A percentile compares a stretch with the other conserved stretches of the same genome.
phyloP scores from a whole-genome alignment of 192 early-diverging fungal species.

The Coemansia asiatica region DNA sequence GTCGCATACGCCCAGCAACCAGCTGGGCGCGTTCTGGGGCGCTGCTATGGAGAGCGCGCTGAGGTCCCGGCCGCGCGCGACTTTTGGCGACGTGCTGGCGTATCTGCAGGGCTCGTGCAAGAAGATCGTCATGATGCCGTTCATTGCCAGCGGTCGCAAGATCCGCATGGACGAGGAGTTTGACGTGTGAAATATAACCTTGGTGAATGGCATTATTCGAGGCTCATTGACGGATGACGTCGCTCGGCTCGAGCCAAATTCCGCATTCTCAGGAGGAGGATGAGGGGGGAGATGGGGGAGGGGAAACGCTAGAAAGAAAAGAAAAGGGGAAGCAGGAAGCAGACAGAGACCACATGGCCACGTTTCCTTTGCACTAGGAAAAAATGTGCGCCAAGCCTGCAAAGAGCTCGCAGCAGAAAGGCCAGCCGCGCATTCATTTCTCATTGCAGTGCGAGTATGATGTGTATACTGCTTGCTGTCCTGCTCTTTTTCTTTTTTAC shows the following conservation, averaged over 20 bases:
- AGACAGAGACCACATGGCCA: not conserved
- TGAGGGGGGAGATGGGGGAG: not conserved
- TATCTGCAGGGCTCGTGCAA: conserved; percentile 30
- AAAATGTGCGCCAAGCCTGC: not conserved
- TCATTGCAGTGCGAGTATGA: not conserved
- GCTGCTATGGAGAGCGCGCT: conserved; percentile 62
- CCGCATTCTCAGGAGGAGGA: not conserved
- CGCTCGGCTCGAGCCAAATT: not conserved
- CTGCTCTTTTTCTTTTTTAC: not conserved
- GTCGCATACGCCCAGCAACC: conserved; percentile 62
- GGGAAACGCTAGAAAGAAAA: not conserved
- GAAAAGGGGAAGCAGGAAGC: too few species aligned
- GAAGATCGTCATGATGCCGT: conserved; percentile 51
- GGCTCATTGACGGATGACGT: not conserved
- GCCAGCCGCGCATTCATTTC: not conserved
- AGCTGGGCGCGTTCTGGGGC: conserved; percentile 67
- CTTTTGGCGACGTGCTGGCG: conserved; percentile 58
- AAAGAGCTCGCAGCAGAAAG: not conserved
- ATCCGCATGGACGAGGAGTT: conserved; percentile 53
- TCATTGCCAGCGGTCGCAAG: conserved; percentile 52
- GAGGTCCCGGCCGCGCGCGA: conserved; percentile 23
- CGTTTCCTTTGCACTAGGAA: conserved; percentile 1
- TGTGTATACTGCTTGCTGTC: not conserved
- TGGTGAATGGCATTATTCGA: too few species aligned
- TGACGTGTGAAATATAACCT: conserved; percentile 40